A percentile compares a stretch with the other conserved stretches of the same genome.
Evolutionary conservation across 768 basidiomycete genomes (phyloP).

Genomic region (Bullera alba): DNA sequence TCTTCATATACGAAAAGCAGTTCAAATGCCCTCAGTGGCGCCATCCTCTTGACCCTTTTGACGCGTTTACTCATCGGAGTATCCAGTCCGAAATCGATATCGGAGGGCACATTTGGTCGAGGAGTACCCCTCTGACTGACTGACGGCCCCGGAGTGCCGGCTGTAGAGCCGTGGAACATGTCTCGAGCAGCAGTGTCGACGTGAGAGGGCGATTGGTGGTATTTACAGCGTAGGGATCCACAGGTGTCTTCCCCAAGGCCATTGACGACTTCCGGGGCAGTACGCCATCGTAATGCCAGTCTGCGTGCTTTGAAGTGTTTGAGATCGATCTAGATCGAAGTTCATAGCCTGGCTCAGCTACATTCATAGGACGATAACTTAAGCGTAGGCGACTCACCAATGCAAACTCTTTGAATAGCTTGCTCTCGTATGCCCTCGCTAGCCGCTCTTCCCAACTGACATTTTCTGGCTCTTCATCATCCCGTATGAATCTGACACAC

Average conservation of each 20-base stretch:
- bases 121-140: neutral
- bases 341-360: too few relatives aligned
- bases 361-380: neutral
- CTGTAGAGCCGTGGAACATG: neutral
- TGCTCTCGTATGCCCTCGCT: conserved; percentile 80
- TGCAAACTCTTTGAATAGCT: conserved; percentile 74
- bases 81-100: too few relatives aligned
- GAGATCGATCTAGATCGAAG: conserved; percentile 56
- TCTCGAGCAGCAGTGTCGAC: neutral
- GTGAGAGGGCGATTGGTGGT: conserved; percentile 47
- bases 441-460: conserved; percentile 74
- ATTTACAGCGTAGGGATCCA: conserved; percentile 75
- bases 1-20: conserved; percentile 85
- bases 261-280: conserved; percentile 78
- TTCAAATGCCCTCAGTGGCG: conserved; percentile 61
- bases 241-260: conserved; percentile 82
- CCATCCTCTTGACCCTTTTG: conserved; percentile 21
- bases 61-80: neutral
- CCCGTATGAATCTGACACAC: conserved; percentile 57
- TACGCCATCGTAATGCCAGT: conserved; percentile 90
- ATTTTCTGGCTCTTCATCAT: conserved; percentile 50
- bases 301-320: conserved; percentile 91
- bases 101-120: neutral
- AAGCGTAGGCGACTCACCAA: conserved; percentile 34
- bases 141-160: neutral